These are phyloP conservation scores for Trichoderma sp. DNA, from an alignment of 2,329 filamentous ascomycete species.

Conservation along the genomic window DNA sequence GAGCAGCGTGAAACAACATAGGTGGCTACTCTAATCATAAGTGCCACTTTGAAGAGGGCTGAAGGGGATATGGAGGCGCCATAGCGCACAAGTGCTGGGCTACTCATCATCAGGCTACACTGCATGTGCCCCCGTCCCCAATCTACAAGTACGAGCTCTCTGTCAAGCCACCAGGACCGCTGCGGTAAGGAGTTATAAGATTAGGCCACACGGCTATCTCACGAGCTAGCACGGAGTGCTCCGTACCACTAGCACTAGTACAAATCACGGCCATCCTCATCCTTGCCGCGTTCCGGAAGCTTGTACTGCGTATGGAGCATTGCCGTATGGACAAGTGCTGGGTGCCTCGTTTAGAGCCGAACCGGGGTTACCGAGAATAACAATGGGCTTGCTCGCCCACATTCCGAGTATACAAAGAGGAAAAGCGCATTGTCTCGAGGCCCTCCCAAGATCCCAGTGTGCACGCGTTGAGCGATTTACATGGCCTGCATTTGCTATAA, in stretches of 20 bases:
- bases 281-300: conserved; percentile 13
- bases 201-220: conserved; percentile 26
- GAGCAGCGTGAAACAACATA: neutral
- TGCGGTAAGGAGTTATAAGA: conserved; percentile 7
- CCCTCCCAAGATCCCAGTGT: conserved; percentile 1
- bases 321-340: neutral
- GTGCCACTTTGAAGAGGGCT: neutral
- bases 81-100: neutral
- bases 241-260: conserved; percentile 15
- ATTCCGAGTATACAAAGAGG: conserved; percentile 6
- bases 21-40: neutral
- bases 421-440: conserved; percentile 5
- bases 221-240: conserved; percentile 26
- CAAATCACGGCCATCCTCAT: conserved; percentile 3
- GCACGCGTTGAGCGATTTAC: conserved; percentile 26
- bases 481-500: conserved; percentile 15
- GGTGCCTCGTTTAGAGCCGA: conserved; percentile 1
- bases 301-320: conserved; percentile 8
- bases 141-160: neutral
- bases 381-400: neutral
- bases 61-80: neutral
- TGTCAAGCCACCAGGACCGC: conserved; percentile 12
- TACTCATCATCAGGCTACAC: neutral
- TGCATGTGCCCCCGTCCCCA: neutral
- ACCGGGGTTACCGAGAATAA: conserved; percentile 15